A percentile compares a stretch with the other conserved stretches of the same genome.
Evolutionary conservation across 106 monocot species (phyloP).

Genomic region (Agapanthus africanus): DNA sequence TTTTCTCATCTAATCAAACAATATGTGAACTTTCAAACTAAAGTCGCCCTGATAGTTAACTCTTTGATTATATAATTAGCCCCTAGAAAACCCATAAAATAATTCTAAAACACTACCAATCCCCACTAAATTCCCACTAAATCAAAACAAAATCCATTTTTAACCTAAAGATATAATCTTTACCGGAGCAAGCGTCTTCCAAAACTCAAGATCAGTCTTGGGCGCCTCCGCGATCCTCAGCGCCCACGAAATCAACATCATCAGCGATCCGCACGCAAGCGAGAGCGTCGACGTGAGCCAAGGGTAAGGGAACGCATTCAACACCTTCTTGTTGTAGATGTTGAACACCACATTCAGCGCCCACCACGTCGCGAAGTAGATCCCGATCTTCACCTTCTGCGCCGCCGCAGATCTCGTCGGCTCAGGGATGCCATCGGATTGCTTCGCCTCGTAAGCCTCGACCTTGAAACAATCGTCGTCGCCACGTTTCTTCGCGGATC

Average conservation of each 20-base stretch:
- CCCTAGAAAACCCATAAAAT: not conserved
- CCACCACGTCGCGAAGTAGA: constrained; percentile 98
- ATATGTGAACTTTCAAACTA: too few species aligned
- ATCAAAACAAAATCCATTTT: not conserved
- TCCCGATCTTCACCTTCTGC: constrained; percentile 68
- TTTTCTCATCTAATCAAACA: too few species aligned
- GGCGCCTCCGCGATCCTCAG: constrained; percentile 22
- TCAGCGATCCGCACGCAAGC: constrained; percentile 26
- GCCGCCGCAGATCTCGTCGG: constrained; percentile 23
- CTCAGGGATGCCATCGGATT: constrained; percentile 13
- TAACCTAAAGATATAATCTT: constrained; percentile 7
- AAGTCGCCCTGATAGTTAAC: too few species aligned
- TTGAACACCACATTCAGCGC: constrained; percentile 95
- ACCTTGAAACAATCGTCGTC: too few species aligned
- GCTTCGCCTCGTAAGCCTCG: constrained; percentile 35
- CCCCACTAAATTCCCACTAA: not conserved
- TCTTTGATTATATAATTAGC: not conserved
- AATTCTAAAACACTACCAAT: not conserved
- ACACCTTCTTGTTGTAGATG: constrained; percentile 97
- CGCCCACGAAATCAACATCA: constrained; percentile 28
- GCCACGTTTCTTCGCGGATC: not conserved
- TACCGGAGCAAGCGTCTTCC: constrained; percentile 82
- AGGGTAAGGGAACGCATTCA: constrained; percentile 88
- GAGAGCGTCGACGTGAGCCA: constrained; percentile 45
- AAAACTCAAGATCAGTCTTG: constrained; percentile 36